phyloP scores from a whole-genome alignment of 1,284 basidiomycete species.

The Ceratorhiza oryzae-sativae region DNA sequence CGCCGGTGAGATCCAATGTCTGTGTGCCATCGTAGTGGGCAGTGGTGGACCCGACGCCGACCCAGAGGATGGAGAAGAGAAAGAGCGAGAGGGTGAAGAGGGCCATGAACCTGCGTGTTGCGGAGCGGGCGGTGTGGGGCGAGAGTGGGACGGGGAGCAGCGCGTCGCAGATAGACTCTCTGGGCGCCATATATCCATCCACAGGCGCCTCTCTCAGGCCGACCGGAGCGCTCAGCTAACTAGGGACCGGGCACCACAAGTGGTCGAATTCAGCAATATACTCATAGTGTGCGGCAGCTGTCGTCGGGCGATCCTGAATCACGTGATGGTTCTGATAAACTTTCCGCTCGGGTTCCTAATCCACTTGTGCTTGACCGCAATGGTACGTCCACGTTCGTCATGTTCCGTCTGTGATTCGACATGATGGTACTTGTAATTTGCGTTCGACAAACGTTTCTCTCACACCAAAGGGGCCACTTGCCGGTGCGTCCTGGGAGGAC shows the following conservation, averaged over 20 bases:
- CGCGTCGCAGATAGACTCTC: slow-evolving; percentile 33
- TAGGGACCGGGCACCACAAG: too few species aligned
- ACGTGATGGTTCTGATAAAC: slow-evolving; percentile 1
- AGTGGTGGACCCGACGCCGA: slow-evolving; percentile 15
- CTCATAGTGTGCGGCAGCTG: too few species aligned
- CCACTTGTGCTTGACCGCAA: not conserved
- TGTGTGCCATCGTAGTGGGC: not conserved
- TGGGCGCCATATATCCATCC: not conserved
- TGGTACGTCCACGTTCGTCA: slow-evolving; percentile 24
- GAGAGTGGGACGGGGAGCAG: slow-evolving; percentile 24
- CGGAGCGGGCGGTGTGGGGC: slow-evolving; percentile 15
- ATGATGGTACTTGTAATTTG: slow-evolving; percentile 82
- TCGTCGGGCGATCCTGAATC: not conserved
- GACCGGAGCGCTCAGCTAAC: too few species aligned
- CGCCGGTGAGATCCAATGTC: slow-evolving; percentile 3
- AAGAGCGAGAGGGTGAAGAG: slow-evolving; percentile 16
- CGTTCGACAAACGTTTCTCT: slow-evolving; percentile 69
- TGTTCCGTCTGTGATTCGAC: not conserved
- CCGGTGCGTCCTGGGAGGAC: slow-evolving; percentile 71
- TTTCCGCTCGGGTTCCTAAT: not conserved
- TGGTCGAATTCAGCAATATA: too few species aligned
- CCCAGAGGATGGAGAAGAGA: slow-evolving; percentile 25
- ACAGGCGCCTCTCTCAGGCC: not conserved
- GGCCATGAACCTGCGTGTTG: slow-evolving; percentile 14
- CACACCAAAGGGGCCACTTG: slow-evolving; percentile 71